phyloP scores from a whole-genome alignment of 129 eudicot genomes.

The Apium graveolens region DNA sequence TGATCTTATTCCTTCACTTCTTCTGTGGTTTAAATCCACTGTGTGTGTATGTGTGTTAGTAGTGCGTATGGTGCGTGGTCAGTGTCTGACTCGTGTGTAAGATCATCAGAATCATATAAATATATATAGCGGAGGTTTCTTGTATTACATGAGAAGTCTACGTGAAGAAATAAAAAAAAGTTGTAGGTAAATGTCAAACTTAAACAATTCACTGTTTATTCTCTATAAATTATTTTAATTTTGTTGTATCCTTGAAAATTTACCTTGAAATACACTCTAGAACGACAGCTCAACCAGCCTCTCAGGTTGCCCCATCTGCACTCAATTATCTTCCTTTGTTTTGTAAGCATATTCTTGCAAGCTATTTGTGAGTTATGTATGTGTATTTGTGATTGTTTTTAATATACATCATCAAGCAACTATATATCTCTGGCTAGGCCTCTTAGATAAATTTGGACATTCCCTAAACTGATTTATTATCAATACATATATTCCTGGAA shows the following conservation, averaged over 20 bases:
- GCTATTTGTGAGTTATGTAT: neutral
- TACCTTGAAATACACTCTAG: conserved; percentile 40
- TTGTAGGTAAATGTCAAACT: conserved; percentile 8
- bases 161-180: conserved; percentile 9
- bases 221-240: neutral
- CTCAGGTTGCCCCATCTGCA: conserved; percentile 54
- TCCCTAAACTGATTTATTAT: conserved; percentile 6
- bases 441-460: conserved; percentile 1
- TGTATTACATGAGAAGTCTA: conserved; percentile 21
- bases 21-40: neutral
- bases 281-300: conserved; percentile 41
- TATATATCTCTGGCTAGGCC: neutral
- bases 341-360: conserved; percentile 1
- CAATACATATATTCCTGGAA: conserved; percentile 11
- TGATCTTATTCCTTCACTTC: neutral
- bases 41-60: neutral
- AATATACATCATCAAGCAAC: neutral
- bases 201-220: neutral
- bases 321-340: conserved; percentile 28
- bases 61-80: neutral
- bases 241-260: conserved; percentile 14
- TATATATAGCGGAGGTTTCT: conserved; percentile 8
- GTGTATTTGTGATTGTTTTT: neutral
- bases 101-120: neutral
- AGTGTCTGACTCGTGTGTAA: neutral